A percentile compares a stretch with the other conserved stretches of the same genome.
Evolutionary conservation across 306 rosid genomes (phyloP).

Genomic region (Luffa aegyptiaca): DNA sequence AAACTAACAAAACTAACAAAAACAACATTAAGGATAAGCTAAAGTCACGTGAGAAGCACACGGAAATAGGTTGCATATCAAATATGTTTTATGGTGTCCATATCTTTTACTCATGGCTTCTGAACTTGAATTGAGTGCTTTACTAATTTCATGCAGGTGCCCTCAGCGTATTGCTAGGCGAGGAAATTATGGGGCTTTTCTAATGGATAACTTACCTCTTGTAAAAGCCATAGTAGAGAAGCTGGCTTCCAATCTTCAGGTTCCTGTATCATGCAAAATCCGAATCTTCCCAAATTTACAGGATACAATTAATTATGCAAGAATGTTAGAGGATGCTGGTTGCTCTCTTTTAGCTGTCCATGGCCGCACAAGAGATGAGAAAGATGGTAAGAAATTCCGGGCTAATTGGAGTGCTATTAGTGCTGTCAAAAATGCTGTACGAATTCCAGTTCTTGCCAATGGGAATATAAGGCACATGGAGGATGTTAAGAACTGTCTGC

Average conservation of each 20-base stretch:
- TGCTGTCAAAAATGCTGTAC: conserved; percentile 69
- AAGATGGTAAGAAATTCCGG: conserved; percentile 74
- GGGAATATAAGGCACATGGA: conserved; percentile 51
- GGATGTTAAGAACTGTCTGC: conserved; percentile 33
- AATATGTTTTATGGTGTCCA: neutral
- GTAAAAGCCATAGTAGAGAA: conserved; percentile 75
- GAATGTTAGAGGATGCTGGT: conserved; percentile 92
- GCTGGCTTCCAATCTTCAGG: conserved; percentile 62
- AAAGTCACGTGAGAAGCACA: neutral
- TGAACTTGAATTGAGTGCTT: neutral
- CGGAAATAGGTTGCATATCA: neutral
- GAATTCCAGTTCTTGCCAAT: conserved; percentile 56
- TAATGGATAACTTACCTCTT: conserved; percentile 94
- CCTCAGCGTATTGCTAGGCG: conserved; percentile 91
- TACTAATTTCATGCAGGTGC: conserved; percentile 41
- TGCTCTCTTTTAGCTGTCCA: conserved; percentile 87
- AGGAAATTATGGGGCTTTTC: conserved; percentile 86
- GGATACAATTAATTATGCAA: conserved; percentile 71
- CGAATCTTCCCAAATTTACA: conserved; percentile 73
- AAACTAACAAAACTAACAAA: neutral
- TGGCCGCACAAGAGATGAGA: conserved; percentile 86
- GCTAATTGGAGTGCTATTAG: conserved; percentile 84
- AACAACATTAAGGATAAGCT: neutral
- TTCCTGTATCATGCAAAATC: conserved; percentile 93
- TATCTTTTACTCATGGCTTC: neutral